Conservation (phyloP, 2,329 filamentous ascomycete genomes). For the Arthroderma uncinatum region DNA sequence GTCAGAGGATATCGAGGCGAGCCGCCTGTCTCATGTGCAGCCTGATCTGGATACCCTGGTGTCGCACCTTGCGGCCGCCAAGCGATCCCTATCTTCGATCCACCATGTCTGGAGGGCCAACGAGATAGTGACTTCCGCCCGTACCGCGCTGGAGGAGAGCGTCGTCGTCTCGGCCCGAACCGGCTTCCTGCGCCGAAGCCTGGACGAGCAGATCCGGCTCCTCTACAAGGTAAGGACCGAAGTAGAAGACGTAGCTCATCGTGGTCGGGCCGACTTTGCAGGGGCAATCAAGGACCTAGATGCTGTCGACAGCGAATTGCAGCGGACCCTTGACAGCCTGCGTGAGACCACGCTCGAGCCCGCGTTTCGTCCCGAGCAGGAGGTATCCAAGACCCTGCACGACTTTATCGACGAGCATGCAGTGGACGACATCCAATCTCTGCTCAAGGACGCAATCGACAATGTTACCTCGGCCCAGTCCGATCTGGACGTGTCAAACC, state of each 20-base stretch:
- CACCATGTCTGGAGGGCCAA: slow-evolving; percentile 74
- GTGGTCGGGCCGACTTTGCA: slow-evolving; percentile 35
- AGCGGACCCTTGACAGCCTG: slow-evolving; percentile 44
- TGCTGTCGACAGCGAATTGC: slow-evolving; percentile 46
- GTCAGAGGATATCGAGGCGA: not conserved
- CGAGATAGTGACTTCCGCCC: slow-evolving; percentile 67
- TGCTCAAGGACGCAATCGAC: slow-evolving; percentile 50
- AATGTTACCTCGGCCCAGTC: slow-evolving; percentile 51
- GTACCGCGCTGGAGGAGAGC: slow-evolving; percentile 64
- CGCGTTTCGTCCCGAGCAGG: slow-evolving; percentile 41
- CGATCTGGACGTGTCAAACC: slow-evolving; percentile 41
- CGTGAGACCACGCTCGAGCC: slow-evolving; percentile 48
- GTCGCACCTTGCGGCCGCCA: slow-evolving; percentile 71
- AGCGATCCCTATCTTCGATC: slow-evolving; percentile 76
- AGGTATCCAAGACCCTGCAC: slow-evolving; percentile 46
- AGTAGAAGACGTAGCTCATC: slow-evolving; percentile 33
- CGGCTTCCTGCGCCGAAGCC: slow-evolving; percentile 53
- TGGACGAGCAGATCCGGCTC: slow-evolving; percentile 40
- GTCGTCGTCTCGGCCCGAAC: slow-evolving; percentile 61
- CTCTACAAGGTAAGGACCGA: slow-evolving; percentile 35
- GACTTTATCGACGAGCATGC: slow-evolving; percentile 56
- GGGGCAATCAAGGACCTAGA: slow-evolving; percentile 47
- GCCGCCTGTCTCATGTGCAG: not conserved
- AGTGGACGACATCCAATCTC: slow-evolving; percentile 46
- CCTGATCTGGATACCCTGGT: slow-evolving; percentile 61